phyloP scores from a whole-genome alignment of 2,329 filamentous ascomycete genomes.

The Chaetomiaceae sp. region DNA sequence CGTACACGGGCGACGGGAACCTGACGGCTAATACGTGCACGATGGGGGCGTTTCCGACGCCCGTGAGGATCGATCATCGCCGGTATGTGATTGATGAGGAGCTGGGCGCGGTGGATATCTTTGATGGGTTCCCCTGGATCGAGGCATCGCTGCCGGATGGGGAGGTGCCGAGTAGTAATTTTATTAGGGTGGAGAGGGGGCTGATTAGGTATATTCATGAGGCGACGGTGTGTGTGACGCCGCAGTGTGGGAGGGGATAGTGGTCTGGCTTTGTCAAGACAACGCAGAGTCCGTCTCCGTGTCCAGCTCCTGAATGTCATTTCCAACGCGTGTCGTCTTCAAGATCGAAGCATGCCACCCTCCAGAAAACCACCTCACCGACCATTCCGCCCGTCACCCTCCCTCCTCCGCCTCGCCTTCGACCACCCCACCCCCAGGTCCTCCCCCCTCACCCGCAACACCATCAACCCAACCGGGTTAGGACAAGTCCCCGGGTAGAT shows the following conservation, averaged over 20 bases:
- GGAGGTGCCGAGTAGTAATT: constrained; percentile 24
- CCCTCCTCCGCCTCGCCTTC: too few relatives aligned
- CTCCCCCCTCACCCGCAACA: too few relatives aligned
- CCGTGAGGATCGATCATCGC: constrained; percentile 18
- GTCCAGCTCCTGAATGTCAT: too few relatives aligned
- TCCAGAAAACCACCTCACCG: too few relatives aligned
- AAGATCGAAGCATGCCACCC: too few relatives aligned
- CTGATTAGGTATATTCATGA: constrained; percentile 25
- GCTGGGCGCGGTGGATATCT: constrained; percentile 24
- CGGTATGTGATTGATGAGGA: constrained; percentile 27
- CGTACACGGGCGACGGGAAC: constrained; percentile 17
- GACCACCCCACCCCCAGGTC: too few relatives aligned
- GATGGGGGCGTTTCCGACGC: constrained; percentile 22
- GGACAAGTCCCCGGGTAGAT: too few relatives aligned
- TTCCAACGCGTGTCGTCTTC: too few relatives aligned
- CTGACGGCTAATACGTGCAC: constrained; percentile 18
- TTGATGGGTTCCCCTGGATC: constrained; percentile 24
- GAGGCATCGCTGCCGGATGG: constrained; percentile 14
- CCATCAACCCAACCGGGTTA: too few relatives aligned
- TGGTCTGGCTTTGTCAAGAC: too few relatives aligned
- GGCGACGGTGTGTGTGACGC: not conserved
- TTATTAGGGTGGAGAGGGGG: constrained; percentile 24
- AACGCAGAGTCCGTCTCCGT: too few relatives aligned
- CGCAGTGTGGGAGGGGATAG: not conserved
- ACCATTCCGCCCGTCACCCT: too few relatives aligned